phyloP scores from a whole-genome alignment of 2,329 filamentous ascomycete genomes.

The Ambrosiella xylebori region DNA sequence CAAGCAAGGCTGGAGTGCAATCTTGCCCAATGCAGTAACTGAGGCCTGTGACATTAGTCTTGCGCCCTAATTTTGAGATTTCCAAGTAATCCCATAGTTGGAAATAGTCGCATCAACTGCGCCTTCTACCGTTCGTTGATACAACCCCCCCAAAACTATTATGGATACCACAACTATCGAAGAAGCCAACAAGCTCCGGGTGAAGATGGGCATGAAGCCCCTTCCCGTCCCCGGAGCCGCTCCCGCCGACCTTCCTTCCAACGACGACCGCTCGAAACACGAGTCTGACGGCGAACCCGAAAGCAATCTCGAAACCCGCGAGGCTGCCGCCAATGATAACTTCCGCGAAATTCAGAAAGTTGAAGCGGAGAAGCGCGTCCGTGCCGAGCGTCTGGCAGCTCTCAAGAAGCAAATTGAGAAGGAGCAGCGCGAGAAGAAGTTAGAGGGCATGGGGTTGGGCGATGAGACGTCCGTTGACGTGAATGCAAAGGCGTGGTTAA shows the following conservation, averaged over 20 bases:
- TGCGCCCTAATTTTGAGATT: too few relatives aligned
- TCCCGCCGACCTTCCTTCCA: slow-evolving; percentile 24
- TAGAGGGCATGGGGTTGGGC: slow-evolving; percentile 72
- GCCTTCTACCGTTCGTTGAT: not conserved
- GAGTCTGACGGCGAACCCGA: slow-evolving; percentile 50
- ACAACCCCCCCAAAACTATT: slow-evolving; percentile 14
- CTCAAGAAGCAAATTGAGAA: slow-evolving; percentile 77
- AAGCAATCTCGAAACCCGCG: slow-evolving; percentile 70
- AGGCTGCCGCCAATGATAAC: slow-evolving; percentile 58
- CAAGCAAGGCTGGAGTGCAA: too few relatives aligned
- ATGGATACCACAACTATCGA: slow-evolving; percentile 65
- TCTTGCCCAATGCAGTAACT: too few relatives aligned
- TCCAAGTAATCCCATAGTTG: not conserved
- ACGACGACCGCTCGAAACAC: slow-evolving; percentile 27
- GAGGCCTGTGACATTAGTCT: too few relatives aligned
- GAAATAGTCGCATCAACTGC: not conserved
- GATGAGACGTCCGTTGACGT: slow-evolving; percentile 55
- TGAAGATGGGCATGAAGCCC: slow-evolving; percentile 77
- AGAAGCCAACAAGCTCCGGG: slow-evolving; percentile 83
- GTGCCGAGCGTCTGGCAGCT: slow-evolving; percentile 63
- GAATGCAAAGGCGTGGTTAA: slow-evolving; percentile 75
- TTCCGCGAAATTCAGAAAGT: slow-evolving; percentile 48
- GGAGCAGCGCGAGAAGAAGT: slow-evolving; percentile 54
- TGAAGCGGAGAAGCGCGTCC: slow-evolving; percentile 58
- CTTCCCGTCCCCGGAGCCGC: slow-evolving; percentile 61